Base-by-base conservation (phyloP, 352 stramenopile genomes). In the Saprolegnia parasitica region DNA sequence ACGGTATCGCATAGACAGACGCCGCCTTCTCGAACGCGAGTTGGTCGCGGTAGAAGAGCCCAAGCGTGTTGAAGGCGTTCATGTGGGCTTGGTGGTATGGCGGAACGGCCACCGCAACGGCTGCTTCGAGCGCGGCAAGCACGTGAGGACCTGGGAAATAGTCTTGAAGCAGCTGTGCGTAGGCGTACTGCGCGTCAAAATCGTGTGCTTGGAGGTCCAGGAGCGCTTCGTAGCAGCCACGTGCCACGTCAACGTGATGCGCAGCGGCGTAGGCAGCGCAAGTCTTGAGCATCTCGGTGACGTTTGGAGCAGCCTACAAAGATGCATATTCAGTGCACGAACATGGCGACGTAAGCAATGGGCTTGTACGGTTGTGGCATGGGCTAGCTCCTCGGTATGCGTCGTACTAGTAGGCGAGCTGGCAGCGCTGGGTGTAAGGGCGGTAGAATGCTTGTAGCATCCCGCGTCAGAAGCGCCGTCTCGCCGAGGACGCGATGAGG, bases 51-150 rank as follows among this genome's bases (percentile, higher is more conserved):
- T 58, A 16, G 23, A 58, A 16, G 23, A 58, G 32, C 8, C 52
- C 52, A 58, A 58, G 52, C 8, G 52, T 16, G 32, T 58, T 58
- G 8, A 58, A 15, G 32, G 52, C 52, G 32, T 58, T 16, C 8
- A 58, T 58, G 23, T 58, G 23, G 8, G 23, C 52, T 39, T 58
- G 8, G 32, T 58, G 23, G 16, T 16, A 16, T 15, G 52, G 52
- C 15, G 32, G 32, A 8, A 16, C 8, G 8, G 32, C 52, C 52
- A 58, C 8, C 32, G 23, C 52, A 8, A 58, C 52, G 8, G 32
- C 52, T 8, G 16, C 32, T 58, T 58, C 32, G 23, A 58, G 16
- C 8, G 52, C 52, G 8, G 23, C 8, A 8, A 58, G 8, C 52
- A 16, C 8, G 52, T 39, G 8, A 16, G 23, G 8, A 16, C 15